Base-by-base conservation (phyloP, 768 basidiomycete species). In the Chalciporus sphaerocephalus region DNA sequence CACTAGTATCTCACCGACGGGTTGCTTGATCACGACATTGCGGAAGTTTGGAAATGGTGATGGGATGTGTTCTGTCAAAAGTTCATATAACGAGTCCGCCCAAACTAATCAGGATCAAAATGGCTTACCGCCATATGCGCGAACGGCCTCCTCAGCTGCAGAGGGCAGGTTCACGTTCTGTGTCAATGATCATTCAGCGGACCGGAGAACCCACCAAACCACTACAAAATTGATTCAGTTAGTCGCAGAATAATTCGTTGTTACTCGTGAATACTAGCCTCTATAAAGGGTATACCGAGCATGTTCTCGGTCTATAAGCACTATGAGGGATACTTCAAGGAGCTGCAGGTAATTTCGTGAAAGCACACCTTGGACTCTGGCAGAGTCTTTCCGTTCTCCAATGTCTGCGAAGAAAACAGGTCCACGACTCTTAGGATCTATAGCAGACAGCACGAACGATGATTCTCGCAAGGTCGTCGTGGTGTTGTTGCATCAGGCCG, bases 311-410 rank as follows among this genome's bases (percentile, higher is more conserved):
- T 83, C 81, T 89, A 50, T 24, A 44, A 36, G 2, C 1, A 3
- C 28, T 34, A 16, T 28, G 22, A 54, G 38, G 16, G 13, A 24
- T n/a, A 38, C 18, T n/a, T 8, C 1, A 25, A 13, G 15, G 30
- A 18, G 15, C 17, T 18, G 18, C 28, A 36, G 10, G 17, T 6
- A 22, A n/a, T n/a, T n/a, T n/a, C n/a, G n/a, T n/a, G 44, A 38
- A 38, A 22, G 33, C 41, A 2, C 50, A 87, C 88, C 78, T 88
- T 87, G 25, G 80, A 87, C 54, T 97, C 93, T 0, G 73, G 69
- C 36, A 96, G 69, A 8, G 92, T 77, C 70, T 98, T 99, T 27
- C 96, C 96, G 59, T 99, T 99, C 71, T 99, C 96, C 48, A 93
- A 69, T 6, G 92, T 94, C 90, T 92, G 64, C 30, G 28, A 25